Base-by-base conservation (phyloP, 768 basidiomycete species). In the Psilocybe sp. region DNA sequence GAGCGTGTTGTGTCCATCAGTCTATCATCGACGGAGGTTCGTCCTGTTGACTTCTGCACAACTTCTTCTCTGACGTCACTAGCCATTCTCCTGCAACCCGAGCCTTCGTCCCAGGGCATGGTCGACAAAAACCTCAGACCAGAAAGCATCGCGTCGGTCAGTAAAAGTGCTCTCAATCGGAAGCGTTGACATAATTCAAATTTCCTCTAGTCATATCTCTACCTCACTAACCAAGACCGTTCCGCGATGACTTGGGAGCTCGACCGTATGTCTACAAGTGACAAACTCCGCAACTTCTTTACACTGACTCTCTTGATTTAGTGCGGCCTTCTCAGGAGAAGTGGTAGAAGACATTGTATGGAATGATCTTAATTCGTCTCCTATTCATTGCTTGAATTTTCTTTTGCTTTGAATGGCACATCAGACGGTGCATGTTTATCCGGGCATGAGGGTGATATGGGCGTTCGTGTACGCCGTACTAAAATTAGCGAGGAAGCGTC, bases 231-330 rank as follows among this genome's bases (percentile, higher is more conserved):
- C 44, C 89, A 89, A 66, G 84, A 87, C 46, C 75, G 79, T 23
- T 85, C 85, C 36, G 78, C 84, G 5, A 87, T 79, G 84, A 84
- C 85, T 8, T 91, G 87, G 86, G 88, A 90, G 61, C 72, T 91
- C 23, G 88, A 90, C 54, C 70, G 87, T 89, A 60, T 71, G 86
- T 69, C 38, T n/a, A n/a, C n/a, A n/a, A n/a, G n/a, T n/a, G n/a
- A n/a, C n/a, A n/a, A n/a, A n/a, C n/a, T 16, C 14, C 15, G 1
- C 15, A 32, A 34, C 13, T 33, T n/a, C 35, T 18, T 44, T 16
- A 13, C 13, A 5, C 28, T 40, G 13, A 16, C 19, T 37, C 36
- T 38, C 5, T 48, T 5, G 19, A 15, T 32, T 5, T 32, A 73
- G 75, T 77, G 12, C 74, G 74, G 14, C 76, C 76, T 19, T 72